These are phyloP conservation scores for Friedmanniomyces simplex DNA, from an alignment of 495 filamentous ascomycete genomes.

Conservation along the genomic window DNA sequence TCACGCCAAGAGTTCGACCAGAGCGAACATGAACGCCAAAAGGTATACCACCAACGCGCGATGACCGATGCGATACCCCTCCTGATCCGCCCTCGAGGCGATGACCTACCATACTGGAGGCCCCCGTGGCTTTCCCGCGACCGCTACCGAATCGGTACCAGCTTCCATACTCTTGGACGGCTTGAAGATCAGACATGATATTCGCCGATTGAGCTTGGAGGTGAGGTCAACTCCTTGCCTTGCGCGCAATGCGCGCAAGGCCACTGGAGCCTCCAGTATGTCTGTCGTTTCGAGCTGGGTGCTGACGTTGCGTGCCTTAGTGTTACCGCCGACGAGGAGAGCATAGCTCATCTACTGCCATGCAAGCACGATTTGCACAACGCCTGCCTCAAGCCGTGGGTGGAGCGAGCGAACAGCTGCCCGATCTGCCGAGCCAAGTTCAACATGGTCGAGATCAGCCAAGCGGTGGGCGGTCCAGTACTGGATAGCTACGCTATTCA, in stretches of 20 bases:
- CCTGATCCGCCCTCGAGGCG: slow-evolving; percentile 10
- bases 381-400: slow-evolving; percentile 84
- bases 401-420: slow-evolving; percentile 91
- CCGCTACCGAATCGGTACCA: slow-evolving; percentile 18
- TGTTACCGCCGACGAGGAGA: slow-evolving; percentile 34
- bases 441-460: slow-evolving; percentile 75
- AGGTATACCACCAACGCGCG: slow-evolving; percentile 16
- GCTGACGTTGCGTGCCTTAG: slow-evolving; percentile 11
- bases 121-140: slow-evolving; percentile 6
- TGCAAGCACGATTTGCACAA: slow-evolving; percentile 89
- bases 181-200: slow-evolving; percentile 27
- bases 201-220: slow-evolving; percentile 24
- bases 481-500: slow-evolving; percentile 76
- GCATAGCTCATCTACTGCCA: slow-evolving; percentile 54
- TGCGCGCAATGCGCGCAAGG: slow-evolving; percentile 4
- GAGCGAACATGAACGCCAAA: slow-evolving; percentile 9
- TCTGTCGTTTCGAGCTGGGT: background rate
- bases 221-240: slow-evolving; percentile 15
- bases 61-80: slow-evolving; percentile 7
- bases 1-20: slow-evolving; percentile 6
- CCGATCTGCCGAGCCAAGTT: slow-evolving; percentile 90
- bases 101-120: slow-evolving; percentile 18
- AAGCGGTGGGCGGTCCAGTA: slow-evolving; percentile 58
- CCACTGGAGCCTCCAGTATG: slow-evolving; percentile 17
- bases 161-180: slow-evolving; percentile 24